Evolutionary conservation across 192 early-diverging fungal species (phyloP), one percentile per base, ranked within the genome.

Genomic region (Podila epigama): DNA sequence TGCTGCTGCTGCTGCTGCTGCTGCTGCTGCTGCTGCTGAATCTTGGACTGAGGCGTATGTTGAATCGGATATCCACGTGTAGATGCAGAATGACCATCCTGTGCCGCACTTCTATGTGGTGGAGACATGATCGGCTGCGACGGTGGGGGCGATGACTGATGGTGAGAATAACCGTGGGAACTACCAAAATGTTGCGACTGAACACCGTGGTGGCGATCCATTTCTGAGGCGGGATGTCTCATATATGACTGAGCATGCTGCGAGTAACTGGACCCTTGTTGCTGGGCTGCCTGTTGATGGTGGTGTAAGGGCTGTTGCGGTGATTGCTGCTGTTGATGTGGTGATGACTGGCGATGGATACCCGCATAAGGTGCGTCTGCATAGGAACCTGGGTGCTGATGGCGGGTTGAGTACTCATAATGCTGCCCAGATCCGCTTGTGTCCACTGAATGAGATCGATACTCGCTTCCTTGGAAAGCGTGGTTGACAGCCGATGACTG

Each of bases 371-470:
- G 73, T 13, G 53, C 18, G 5, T 25, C 54, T 28, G 18, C 15
- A 54, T 39, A 58, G 22, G 66, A 27, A 1, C 20, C 18, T 53
- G 41, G 51, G 29, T 68, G 60, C 29, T 51, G 70, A 27, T 64
- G 70, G 11, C 44, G 55, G n/a, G n/a, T n/a, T n/a, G n/a, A n/a
- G 36, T 77, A 77, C 28, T 77, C 73, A 28, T 63, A 56, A 27
- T 56, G 64, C 9, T 28, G 16, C n/a, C 56, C 22, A 28, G 34
- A 22, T 25, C 36, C 8, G 44, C 28, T 13, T 12, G 73, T 10
- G 6, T 77, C 73, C 1, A 60, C 29, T 25, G 40, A 28, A 57
- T 77, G 66, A 4, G 51, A 27, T 42, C 73, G 35, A 18, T 68
- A 77, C 3, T 77, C 73, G 29, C 70, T 63, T 51, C 44, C 25